These are phyloP conservation scores for Leccinum boreale DNA, from an alignment of 768 basidiomycete genomes.

Conservation along the genomic window DNA sequence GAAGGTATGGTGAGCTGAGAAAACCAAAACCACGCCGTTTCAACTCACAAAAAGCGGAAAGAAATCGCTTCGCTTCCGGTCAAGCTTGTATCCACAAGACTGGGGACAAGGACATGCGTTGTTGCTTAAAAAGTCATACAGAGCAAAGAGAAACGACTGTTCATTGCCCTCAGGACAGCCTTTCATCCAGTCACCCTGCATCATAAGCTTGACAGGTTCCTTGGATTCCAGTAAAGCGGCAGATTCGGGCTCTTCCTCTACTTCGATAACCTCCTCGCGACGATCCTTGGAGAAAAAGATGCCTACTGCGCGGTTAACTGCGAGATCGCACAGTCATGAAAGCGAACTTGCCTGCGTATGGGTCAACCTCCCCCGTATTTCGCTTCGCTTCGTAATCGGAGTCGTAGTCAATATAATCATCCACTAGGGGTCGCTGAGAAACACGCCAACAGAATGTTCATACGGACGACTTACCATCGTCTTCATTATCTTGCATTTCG, in stretches of 20 bases:
- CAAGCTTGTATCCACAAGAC: slow-evolving; percentile 61
- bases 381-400: slow-evolving; percentile 63
- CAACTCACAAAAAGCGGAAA: slow-evolving; percentile 75
- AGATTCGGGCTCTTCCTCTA: slow-evolving; percentile 73
- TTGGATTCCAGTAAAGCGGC: slow-evolving; percentile 40
- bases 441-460: neutral
- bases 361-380: slow-evolving; percentile 66
- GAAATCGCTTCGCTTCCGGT: slow-evolving; percentile 72
- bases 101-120: slow-evolving; percentile 69
- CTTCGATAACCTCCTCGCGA: slow-evolving; percentile 87
- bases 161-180: slow-evolving; percentile 94
- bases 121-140: slow-evolving; percentile 71
- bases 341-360: slow-evolving; percentile 68
- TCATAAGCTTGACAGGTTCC: slow-evolving; percentile 64
- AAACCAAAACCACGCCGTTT: neutral
- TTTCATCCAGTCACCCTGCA: slow-evolving; percentile 95
- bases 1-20: slow-evolving; percentile 7
- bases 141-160: slow-evolving; percentile 82
- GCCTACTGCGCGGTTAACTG: slow-evolving; percentile 41
- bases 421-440: slow-evolving; percentile 32
- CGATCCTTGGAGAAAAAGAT: slow-evolving; percentile 96
- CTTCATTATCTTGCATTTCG: slow-evolving; percentile 47
- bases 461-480: slow-evolving; percentile 39
- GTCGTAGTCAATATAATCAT: slow-evolving; percentile 76
- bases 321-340: neutral